Base-by-base conservation (phyloP, 2,329 filamentous ascomycete species). In the Aspergillus vadensis region DNA sequence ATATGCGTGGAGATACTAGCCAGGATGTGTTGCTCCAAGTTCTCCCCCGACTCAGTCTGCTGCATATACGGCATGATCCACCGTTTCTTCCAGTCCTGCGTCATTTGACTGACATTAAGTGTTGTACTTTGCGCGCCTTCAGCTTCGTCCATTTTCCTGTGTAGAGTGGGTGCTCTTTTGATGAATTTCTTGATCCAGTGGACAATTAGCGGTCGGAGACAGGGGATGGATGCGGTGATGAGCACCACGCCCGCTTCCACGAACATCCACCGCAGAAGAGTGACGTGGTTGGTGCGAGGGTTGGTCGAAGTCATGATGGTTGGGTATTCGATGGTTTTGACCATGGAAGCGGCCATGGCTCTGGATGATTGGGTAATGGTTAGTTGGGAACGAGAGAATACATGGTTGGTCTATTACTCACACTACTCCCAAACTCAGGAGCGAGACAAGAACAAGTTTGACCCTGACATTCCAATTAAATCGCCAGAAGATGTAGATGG, bases 251-350 rank as follows among this genome's bases (percentile, higher is more conserved):
- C 57, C 1, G 50, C 57, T 36, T 59, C 57, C 41, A 59, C 27
- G 50, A 59, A 55, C 50, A 48, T 54, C 50, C 50, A 59, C 1
- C 57, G 57, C 3, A 59, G 57, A 10, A 59, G 57, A 7, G 39
- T 47, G 30, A 59, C 49, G 21, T 39, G 50, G 50, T 59, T 59
- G 30, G 30, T 59, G 17, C 57, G 57, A 4, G 57, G 50, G 50
- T 54, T 39, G 10, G 30, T 53, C 1, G 57, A 59, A 6, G 14
- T 36, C 19, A 55, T 36, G 19, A 59, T 59, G 25, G 39, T 49
- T 12, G 57, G 57, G 9, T 58, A 58, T 36, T 58, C 49, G 39
- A 58, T 30, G 12, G 57, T 58, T 19, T 58, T 58, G 49, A 58
- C 49, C 14, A 58, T 27, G 25, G 49, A 58, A 48, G 57, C 57